Base-by-base conservation (phyloP, 2,329 filamentous ascomycete genomes). In the Plectosphaerella sp. region DNA sequence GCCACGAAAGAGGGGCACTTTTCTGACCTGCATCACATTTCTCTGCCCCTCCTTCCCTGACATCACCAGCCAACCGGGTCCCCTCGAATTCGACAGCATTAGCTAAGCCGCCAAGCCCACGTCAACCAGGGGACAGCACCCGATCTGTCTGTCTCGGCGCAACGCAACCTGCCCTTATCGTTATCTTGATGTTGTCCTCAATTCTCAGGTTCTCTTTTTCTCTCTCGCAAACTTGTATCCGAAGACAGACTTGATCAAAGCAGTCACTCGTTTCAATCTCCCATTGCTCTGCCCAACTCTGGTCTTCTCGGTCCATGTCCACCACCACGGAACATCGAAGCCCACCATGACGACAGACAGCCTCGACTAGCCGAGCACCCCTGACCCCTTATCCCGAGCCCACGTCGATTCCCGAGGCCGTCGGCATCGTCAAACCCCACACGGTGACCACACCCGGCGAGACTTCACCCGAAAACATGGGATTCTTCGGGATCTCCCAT, bases 401-500 rank as follows among this genome's bases (percentile, higher is more conserved):
- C n/a, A 12, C 41, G 16, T 18, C 41, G 16, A 43, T 18, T 43
- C 41, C 41, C 41, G 41, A 43, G 41, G 18, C 41, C 41, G 18
- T 43, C 41, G 41, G 41, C 41, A 43, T 43, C 41, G 18, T 18
- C 41, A 43, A 33, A 43, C 41, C 41, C 41, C 41, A 43, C 41
- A 22, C 22, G 3, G 3, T 5, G 22, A 22, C 22, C 22, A 22
- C 22, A 22, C 41, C 41, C 41, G 41, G 41, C 41, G n/a, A 43
- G 41, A 43, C 41, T 18, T 43, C 41, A 43, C 41, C 41, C 41
- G 41, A 43, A 20, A 16, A n/a, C 37, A 45, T 49, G 48, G 48
- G 48, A 49, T 42, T 49, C 48, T 49, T 49, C 48, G 48, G 48
- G 48, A 49, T 49, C 48, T 46, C 25, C 41, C 41, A 43, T 43